phyloP scores from a whole-genome alignment of 352 stramenopile species.

The Phytophthora syringae region DNA sequence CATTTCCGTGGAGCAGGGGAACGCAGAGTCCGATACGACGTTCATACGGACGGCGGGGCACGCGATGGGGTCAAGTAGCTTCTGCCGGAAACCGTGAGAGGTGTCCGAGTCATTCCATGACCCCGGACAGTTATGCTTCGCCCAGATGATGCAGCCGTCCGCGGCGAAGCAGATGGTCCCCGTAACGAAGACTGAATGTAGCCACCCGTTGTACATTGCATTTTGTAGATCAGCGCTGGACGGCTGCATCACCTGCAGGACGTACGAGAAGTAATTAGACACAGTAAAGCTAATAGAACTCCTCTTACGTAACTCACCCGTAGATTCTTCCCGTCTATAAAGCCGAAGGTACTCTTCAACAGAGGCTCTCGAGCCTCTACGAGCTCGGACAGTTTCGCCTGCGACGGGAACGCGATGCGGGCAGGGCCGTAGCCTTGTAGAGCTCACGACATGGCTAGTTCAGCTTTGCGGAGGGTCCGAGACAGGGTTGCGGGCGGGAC shows the following conservation, averaged over 20 bases:
- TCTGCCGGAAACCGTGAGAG: not conserved
- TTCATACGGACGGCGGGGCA: not conserved
- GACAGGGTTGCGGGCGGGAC: not conserved
- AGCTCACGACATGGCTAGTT: not conserved
- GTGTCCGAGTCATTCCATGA: not conserved
- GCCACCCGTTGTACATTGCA: not conserved
- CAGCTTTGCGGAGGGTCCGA: not conserved
- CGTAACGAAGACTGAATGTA: slow-evolving; percentile 8
- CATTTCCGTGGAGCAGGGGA: not conserved
- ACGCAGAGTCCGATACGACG: not conserved
- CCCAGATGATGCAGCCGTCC: slow-evolving; percentile 9
- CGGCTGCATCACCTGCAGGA: not conserved
- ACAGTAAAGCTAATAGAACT: no score
- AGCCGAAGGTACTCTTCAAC: not conserved
- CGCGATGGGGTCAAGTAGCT: not conserved
- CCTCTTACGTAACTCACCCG: not conserved
- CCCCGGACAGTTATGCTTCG: slow-evolving; percentile 23
- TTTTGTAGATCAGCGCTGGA: not conserved
- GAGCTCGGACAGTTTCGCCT: not conserved
- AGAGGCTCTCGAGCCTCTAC: not conserved
- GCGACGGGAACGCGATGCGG: not conserved
- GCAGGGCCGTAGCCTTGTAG: not conserved
- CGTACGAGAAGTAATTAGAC: not conserved
- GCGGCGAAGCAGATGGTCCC: slow-evolving; percentile 14
- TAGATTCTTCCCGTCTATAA: not conserved